These are phyloP conservation scores for Populus pruinosa DNA, from an alignment of 345 rosid species.

Conservation along the genomic window DNA sequence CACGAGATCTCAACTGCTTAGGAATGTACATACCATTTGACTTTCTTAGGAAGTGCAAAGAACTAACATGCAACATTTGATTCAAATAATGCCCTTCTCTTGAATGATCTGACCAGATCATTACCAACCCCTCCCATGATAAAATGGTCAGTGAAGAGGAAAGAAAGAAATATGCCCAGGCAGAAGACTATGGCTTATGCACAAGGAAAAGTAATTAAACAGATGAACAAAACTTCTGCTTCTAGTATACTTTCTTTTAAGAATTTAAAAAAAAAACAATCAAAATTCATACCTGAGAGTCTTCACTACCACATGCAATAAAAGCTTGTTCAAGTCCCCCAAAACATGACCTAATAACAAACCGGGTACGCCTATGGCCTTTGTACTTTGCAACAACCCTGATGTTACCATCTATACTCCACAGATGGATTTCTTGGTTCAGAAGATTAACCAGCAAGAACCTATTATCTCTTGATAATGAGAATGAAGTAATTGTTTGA, in stretches of 20 bases:
- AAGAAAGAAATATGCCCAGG: not conserved
- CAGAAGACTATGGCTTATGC: not conserved
- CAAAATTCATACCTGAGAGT: slow-evolving; percentile 51
- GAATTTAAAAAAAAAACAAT: not conserved
- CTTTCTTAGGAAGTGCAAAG: not conserved
- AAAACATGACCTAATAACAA: slow-evolving; percentile 65
- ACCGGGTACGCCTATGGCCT: slow-evolving; percentile 58
- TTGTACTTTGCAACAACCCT: slow-evolving; percentile 52
- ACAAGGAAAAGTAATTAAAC: not conserved
- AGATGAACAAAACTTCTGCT: not conserved
- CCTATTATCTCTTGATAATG: slow-evolving; percentile 57
- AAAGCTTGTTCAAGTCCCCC: slow-evolving; percentile 63
- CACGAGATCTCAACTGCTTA: not conserved
- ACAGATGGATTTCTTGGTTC: slow-evolving; percentile 68
- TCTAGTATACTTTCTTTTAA: not conserved
- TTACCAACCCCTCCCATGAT: not conserved
- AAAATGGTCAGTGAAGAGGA: not conserved
- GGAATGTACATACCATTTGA: not conserved
- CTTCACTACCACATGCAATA: slow-evolving; percentile 76
- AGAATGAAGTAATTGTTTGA: slow-evolving; percentile 58
- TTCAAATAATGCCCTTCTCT: not conserved
- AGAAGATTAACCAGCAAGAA: slow-evolving; percentile 53
- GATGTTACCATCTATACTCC: slow-evolving; percentile 58
- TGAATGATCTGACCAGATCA: not conserved
- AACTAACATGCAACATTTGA: not conserved